phyloP scores from a whole-genome alignment of 108 stramenopile genomes.

The Mayamaea pseudoterrestris region DNA sequence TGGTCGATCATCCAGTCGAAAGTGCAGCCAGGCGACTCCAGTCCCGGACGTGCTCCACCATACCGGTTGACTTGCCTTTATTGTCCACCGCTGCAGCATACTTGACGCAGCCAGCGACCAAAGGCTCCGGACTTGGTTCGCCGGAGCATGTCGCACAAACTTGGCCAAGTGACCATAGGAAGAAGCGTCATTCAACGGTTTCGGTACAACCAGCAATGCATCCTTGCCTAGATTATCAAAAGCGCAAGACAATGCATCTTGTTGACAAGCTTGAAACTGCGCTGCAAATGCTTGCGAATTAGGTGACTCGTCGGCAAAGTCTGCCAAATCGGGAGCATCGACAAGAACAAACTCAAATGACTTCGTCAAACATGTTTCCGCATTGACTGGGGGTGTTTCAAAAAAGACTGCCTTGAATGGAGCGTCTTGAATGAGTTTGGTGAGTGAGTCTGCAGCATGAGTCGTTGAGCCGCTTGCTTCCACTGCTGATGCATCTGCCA shows the following conservation, averaged over 20 bases:
- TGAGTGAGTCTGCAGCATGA: not conserved
- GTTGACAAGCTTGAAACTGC: conserved; percentile 14
- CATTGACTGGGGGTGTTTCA: conserved; percentile 20
- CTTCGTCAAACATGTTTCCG: not conserved
- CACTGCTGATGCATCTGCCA: too few relatives aligned
- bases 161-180: conserved; percentile 29
- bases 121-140: conserved; percentile 19
- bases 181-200: conserved; percentile 5
- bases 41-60: conserved; percentile 63
- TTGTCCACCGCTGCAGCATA: conserved; percentile 7
- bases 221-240: conserved; percentile 46
- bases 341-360: conserved; percentile 51
- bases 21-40: conserved; percentile 67
- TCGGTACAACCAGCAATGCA: conserved; percentile 31
- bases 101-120: conserved; percentile 22
- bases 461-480: not conserved
- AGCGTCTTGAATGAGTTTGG: conserved; percentile 9
- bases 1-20: conserved; percentile 49
- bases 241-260: conserved; percentile 10
- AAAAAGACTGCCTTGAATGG: conserved; percentile 16
- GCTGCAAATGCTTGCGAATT: conserved; percentile 33
- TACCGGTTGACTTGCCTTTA: conserved; percentile 10
- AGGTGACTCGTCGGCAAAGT: conserved; percentile 26
- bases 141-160: conserved; percentile 28
- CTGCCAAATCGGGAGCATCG: conserved; percentile 21